Percentiles rank a stretch among this genome's conserved stretches.
phyloP scores from a whole-genome alignment of 352 stramenopile species.

The Phytophthora quininea region DNA sequence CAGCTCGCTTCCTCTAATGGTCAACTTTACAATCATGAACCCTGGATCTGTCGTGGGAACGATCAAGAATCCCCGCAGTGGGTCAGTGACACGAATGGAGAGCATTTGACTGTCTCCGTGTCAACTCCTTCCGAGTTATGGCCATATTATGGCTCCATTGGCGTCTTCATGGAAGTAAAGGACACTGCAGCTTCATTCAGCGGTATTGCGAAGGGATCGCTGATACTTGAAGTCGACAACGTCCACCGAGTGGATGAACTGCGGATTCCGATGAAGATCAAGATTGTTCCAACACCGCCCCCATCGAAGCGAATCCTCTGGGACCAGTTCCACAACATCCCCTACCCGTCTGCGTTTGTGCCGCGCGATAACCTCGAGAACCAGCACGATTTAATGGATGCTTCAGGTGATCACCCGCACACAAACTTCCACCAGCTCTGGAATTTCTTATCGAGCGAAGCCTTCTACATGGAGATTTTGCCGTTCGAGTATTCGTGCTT shows the following conservation, averaged over 20 bases:
- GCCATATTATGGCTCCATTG: conserved; percentile 76
- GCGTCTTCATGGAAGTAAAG: conserved; percentile 77
- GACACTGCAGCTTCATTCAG: conserved; percentile 38
- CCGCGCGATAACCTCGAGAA: conserved; percentile 80
- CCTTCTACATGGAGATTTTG: conserved; percentile 84
- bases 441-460: conserved; percentile 65
- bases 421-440: conserved; percentile 90
- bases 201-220: conserved; percentile 44
- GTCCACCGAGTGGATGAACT: conserved; percentile 47
- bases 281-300: conserved; percentile 54
- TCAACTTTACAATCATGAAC: conserved; percentile 89
- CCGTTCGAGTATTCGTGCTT: conserved; percentile 82
- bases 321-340: conserved; percentile 90
- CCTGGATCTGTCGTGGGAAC: conserved; percentile 52
- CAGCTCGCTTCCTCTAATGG: conserved; percentile 68
- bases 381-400: conserved; percentile 69
- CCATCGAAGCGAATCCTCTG: conserved; percentile 71
- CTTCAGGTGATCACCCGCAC: conserved; percentile 79
- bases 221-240: conserved; percentile 58
- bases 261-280: conserved; percentile 49
- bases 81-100: conserved; percentile 50
- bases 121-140: conserved; percentile 55
- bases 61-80: conserved; percentile 59
- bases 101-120: conserved; percentile 58
- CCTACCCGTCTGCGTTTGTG: conserved; percentile 85